Base-by-base conservation (phyloP, 1,139 yeast genomes). In the Suhomyces choctaworum region DNA sequence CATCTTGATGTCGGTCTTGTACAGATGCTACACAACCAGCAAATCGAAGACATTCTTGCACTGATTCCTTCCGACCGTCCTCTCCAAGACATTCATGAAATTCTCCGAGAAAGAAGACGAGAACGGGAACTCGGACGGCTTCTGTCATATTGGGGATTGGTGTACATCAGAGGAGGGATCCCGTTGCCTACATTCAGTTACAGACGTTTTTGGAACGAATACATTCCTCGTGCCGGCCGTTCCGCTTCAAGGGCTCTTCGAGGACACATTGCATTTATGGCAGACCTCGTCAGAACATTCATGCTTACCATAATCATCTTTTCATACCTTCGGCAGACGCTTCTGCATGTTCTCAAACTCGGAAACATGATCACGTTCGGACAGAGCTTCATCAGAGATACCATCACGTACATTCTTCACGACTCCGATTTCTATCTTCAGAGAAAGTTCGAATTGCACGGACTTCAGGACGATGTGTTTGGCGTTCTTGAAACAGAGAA, bases 331-430 rank as follows among this genome's bases (percentile, higher is more conserved):
- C 51, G 45, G 25, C 38, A 44, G 9, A 25, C 51, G 7, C 31
- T 56, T 11, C 40, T 44, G 31, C 31, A 45, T 13, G 35, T 62
- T 11, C 48, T 59, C 31, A 40, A 49, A 25, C 58, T 58, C 37
- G 63, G 66, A 29, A 57, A 62, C 39, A 46, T 56, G 31, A 50
- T 60, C 16, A 62, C 71, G 3, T 64, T 54, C 41, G 60, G 68
- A 3, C 46, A 48, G 14, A 60, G 56, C 38, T 61, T 60, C 33
- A 38, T 62, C 17, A 31, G 45, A 22, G 71, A 66, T 41, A 44
- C 58, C 16, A 32, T 56, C 29, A 61, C 70, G 2, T 66, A 47
- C 41, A 27, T 56, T 3, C 32, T 60, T 12, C 45, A 60, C 16
- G 47, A 61, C 37, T 46, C 52, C 19, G 22, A 30, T 6, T 26